Conservation (phyloP, 1,284 basidiomycete species). For the Puccinia polysora region DNA sequence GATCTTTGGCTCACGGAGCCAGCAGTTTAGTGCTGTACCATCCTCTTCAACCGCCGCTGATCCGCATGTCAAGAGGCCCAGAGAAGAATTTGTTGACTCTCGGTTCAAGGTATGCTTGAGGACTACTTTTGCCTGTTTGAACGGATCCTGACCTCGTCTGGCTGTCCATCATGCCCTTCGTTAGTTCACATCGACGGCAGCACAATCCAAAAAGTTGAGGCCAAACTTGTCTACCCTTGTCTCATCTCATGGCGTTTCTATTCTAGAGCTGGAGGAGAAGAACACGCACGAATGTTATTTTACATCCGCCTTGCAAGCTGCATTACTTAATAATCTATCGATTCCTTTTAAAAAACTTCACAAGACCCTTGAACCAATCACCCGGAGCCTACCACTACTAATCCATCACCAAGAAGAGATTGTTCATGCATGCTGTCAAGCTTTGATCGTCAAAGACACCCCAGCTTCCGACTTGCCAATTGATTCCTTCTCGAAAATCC, state of each 20-base stretch:
- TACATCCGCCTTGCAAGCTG: constrained; percentile 33
- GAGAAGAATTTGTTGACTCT: constrained; percentile 26
- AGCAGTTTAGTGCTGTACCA: constrained; percentile 12
- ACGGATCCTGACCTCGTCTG: neutral
- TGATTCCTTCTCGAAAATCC: neutral
- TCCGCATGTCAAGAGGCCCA: constrained; percentile 11
- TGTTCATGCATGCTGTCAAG: constrained; percentile 37
- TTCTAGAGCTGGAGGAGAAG: constrained; percentile 29
- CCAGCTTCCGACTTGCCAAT: neutral
- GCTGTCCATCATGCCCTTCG: neutral
- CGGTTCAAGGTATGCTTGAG: constrained; percentile 30
- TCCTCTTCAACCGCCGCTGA: constrained; percentile 1
- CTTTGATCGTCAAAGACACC: constrained; percentile 18
- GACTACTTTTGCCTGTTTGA: neutral
- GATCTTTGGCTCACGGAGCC: constrained; percentile 10
- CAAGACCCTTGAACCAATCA: constrained; percentile 29
- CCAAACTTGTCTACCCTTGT: constrained; percentile 29
- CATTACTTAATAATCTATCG: constrained; percentile 36
- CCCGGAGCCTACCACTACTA: constrained; percentile 36
- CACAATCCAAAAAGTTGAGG: constrained; percentile 43
- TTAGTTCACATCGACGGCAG: constrained; percentile 38
- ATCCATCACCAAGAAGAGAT: constrained; percentile 36
- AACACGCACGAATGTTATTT: constrained; percentile 43
- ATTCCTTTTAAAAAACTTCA: constrained; percentile 38
- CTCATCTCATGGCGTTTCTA: constrained; percentile 4